A percentile compares a stretch with the other conserved stretches of the same genome.
These are phyloP conservation scores for Mycena indigotica DNA, from an alignment of 768 basidiomycete species.

Conservation along the genomic window DNA sequence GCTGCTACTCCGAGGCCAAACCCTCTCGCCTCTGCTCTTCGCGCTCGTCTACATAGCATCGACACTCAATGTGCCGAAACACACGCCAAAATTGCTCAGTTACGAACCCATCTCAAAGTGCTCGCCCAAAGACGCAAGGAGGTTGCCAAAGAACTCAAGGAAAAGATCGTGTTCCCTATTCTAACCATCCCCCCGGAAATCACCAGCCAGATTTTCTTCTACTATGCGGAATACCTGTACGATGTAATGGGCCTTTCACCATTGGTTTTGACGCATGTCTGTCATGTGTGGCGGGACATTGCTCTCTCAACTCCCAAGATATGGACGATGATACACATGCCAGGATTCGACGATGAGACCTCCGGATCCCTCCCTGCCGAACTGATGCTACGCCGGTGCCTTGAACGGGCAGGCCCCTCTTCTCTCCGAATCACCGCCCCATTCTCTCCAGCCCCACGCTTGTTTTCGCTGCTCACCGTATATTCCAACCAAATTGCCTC, in stretches of 20 bases:
- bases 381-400: not conserved
- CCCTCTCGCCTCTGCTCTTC: not conserved
- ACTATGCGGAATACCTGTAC: not conserved
- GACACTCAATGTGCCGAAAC: not conserved
- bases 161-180: not conserved
- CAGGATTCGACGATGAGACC: not conserved
- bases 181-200: not conserved
- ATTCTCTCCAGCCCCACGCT: not conserved
- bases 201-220: not conserved
- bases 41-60: not conserved
- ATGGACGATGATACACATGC: not conserved
- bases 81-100: not conserved
- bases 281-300: slow-evolving; percentile 2
- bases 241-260: not conserved
- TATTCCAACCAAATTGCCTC: not conserved
- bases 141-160: not conserved
- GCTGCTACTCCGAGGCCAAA: no score
- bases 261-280: slow-evolving; percentile 10
- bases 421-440: not conserved
- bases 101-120: not conserved
- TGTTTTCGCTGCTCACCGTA: not conserved
- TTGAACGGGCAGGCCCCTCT: not conserved
- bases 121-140: not conserved
- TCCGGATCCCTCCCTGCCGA: not conserved
- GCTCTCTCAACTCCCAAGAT: slow-evolving; percentile 3